These are phyloP conservation scores for Madurella mycetomatis DNA, from an alignment of 2,329 filamentous ascomycete species.

Conservation along the genomic window DNA sequence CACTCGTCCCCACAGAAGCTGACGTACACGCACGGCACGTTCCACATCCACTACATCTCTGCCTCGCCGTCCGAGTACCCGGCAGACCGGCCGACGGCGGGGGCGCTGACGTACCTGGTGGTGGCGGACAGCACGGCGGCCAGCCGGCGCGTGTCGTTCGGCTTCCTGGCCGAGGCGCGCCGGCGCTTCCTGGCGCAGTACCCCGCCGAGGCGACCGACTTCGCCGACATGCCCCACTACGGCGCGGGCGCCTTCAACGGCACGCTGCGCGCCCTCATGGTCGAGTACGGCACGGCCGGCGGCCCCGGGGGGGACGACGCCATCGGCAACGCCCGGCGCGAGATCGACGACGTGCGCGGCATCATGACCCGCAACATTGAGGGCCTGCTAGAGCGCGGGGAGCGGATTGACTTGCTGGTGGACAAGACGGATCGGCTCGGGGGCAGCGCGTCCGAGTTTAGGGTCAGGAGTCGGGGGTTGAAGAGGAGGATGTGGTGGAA, in stretches of 20 bases:
- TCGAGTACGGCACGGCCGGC: slow-evolving; percentile 76
- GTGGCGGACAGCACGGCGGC: slow-evolving; percentile 74
- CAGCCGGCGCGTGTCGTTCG: slow-evolving; percentile 82
- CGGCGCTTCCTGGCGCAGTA: slow-evolving; percentile 76
- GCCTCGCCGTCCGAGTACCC: slow-evolving; percentile 68
- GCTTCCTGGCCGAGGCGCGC: slow-evolving; percentile 86
- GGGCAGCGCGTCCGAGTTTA: slow-evolving; percentile 83
- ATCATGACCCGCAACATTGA: slow-evolving; percentile 98
- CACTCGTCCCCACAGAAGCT: slow-evolving; percentile 79
- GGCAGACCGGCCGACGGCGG: slow-evolving; percentile 53
- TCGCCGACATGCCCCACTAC: slow-evolving; percentile 75
- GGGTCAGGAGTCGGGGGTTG: slow-evolving; percentile 78
- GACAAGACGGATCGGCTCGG: slow-evolving; percentile 95
- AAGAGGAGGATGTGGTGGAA: slow-evolving; percentile 99
- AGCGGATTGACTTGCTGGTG: slow-evolving; percentile 88
- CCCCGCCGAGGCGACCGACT: slow-evolving; percentile 60
- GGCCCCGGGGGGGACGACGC: slow-evolving; percentile 73
- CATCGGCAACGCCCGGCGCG: slow-evolving; percentile 73
- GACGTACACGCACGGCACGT: slow-evolving; percentile 85
- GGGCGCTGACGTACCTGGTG: slow-evolving; percentile 86
- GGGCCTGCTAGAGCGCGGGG: slow-evolving; percentile 79
- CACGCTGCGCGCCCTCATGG: slow-evolving; percentile 71
- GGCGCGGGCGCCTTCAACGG: slow-evolving; percentile 84
- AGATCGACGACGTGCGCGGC: slow-evolving; percentile 87
- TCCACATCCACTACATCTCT: slow-evolving; percentile 94